Conservation (phyloP, 73 alveolate genomes). For the Breviolum minutum region DNA sequence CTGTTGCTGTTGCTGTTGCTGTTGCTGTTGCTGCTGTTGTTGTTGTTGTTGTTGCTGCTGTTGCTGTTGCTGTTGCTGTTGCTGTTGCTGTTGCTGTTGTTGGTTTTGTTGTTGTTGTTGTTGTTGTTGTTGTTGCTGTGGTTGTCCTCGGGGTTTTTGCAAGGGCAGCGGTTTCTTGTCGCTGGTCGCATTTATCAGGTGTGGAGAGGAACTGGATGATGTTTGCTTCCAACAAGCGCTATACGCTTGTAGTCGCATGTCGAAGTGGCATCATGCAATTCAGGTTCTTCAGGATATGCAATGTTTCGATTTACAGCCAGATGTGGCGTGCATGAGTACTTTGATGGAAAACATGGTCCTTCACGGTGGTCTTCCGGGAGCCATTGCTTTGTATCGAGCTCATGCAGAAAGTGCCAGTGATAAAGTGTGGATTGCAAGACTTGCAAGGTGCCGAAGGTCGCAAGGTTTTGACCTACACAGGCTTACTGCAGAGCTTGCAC, state of each 20-base stretch:
- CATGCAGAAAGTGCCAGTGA: not conserved
- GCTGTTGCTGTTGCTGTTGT: no score
- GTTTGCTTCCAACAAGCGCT: slow-evolving; percentile 19
- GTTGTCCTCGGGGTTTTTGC: no score
- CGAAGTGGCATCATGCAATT: slow-evolving; percentile 49
- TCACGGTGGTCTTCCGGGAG: not conserved
- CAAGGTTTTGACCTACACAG: slow-evolving; percentile 20
- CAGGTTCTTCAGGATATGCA: slow-evolving; percentile 26
- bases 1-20: no score
- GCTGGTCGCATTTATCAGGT: not conserved
- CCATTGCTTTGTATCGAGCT: slow-evolving; percentile 31
- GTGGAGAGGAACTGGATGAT: not conserved
- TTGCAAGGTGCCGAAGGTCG: not conserved
- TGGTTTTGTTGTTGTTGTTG: no score
- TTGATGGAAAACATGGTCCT: slow-evolving; percentile 35
- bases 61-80: no score
- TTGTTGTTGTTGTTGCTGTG: no score
- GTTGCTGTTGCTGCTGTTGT: no score
- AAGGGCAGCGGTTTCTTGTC: no score
- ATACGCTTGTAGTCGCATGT: slow-evolving; percentile 3
- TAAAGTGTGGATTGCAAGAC: not conserved
- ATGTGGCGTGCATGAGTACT: not conserved
- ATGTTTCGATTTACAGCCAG: not conserved
- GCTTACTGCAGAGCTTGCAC: slow-evolving; percentile 62
- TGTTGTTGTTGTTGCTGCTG: no score